A percentile compares a stretch with the other conserved stretches of the same genome.
phyloP scores from a whole-genome alignment of 1,284 basidiomycete species.

The Rhodotorula sp. region DNA sequence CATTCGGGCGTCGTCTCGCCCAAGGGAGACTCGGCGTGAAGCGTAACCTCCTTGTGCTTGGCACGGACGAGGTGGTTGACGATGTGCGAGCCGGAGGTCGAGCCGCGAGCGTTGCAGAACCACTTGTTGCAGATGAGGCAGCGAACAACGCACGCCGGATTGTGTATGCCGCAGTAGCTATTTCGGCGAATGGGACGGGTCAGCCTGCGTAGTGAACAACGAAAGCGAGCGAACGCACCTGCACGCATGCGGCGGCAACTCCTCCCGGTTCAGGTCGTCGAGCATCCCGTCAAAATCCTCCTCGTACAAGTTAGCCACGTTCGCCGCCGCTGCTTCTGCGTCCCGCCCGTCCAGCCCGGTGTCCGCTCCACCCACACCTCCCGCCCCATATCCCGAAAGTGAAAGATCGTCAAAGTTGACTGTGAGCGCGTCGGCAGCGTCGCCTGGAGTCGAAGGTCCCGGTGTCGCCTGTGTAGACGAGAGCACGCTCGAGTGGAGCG shows the following conservation, averaged over 20 bases:
- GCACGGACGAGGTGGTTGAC: constrained; percentile 98
- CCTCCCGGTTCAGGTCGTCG: constrained; percentile 73
- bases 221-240: constrained; percentile 60
- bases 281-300: constrained; percentile 79
- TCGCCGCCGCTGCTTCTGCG: background rate
- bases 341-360: background rate
- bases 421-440: background rate
- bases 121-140: constrained; percentile 95
- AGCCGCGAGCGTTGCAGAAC: constrained; percentile 99
- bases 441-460: background rate
- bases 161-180: constrained; percentile 99
- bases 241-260: constrained; percentile 87
- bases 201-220: background rate
- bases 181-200: background rate
- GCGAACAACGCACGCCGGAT: constrained; percentile 93
- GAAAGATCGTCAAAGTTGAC: constrained; percentile 34
- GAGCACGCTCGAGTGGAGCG: constrained; percentile 26
- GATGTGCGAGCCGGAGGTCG: constrained; percentile 96
- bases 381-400: constrained; percentile 5
- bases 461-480: background rate
- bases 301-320: constrained; percentile 51
- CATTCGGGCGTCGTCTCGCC: constrained; percentile 94
- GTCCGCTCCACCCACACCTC: background rate
- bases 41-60: constrained; percentile 97
- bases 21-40: constrained; percentile 90